Evolutionary conservation across 306 rosid species (phyloP).

Genomic region (Casuarina cunninghamiana): DNA sequence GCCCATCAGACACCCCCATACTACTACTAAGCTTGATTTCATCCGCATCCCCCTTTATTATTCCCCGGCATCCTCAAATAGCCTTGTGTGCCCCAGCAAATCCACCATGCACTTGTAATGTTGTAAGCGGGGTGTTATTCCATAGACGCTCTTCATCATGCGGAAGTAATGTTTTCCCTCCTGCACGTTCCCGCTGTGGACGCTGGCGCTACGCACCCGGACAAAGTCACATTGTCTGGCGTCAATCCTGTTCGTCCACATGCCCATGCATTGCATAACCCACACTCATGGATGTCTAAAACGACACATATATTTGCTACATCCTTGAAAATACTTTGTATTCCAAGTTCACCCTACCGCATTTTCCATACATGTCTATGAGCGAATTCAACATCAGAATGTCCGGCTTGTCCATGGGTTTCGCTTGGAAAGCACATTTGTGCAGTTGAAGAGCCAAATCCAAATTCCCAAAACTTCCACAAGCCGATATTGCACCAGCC

Average conservation of each 20-base stretch:
- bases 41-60: conserved; percentile 78
- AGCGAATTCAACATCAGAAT: conserved; percentile 60
- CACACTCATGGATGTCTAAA: conserved; percentile 75
- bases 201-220: conserved; percentile 74
- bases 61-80: conserved; percentile 59
- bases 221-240: conserved; percentile 68
- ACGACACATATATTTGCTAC: no score
- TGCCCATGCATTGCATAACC: conserved; percentile 78
- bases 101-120: conserved; percentile 87
- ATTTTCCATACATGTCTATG: conserved; percentile 82
- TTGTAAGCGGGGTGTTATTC: conserved; percentile 13
- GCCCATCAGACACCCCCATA: conserved; percentile 79
- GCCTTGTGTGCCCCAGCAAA: conserved; percentile 67
- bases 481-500: conserved; percentile 58
- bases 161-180: conserved; percentile 63
- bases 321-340: no score
- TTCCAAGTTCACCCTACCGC: conserved; percentile 62
- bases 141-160: conserved; percentile 61
- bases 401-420: conserved; percentile 28
- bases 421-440: conserved; percentile 56
- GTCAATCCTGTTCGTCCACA: conserved; percentile 49
- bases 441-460: conserved; percentile 59
- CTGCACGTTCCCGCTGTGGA: conserved; percentile 64
- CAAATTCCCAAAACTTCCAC: conserved; percentile 60
- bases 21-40: conserved; percentile 55